Conservation (phyloP, 805 yeast species). For the Starmerella scarabaei region DNA sequence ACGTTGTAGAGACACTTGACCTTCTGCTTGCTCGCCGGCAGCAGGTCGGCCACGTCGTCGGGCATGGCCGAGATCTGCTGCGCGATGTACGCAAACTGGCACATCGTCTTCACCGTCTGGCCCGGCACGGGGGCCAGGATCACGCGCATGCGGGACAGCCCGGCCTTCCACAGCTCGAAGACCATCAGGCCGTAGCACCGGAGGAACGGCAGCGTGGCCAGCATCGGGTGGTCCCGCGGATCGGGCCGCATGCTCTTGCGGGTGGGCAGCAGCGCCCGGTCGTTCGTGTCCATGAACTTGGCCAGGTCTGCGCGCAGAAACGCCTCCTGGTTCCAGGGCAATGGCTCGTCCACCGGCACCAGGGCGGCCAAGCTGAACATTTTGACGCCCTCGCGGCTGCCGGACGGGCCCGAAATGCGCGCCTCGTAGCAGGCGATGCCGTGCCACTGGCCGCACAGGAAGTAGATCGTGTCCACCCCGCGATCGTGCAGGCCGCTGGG, state of each 20-base stretch:
- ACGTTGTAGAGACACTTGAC: slow-evolving; percentile 38
- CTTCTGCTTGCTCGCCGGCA: slow-evolving; percentile 22
- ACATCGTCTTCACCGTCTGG: slow-evolving; percentile 14
- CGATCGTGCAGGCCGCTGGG: slow-evolving; percentile 57
- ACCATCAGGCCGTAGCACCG: slow-evolving; percentile 49
- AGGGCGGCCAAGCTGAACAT: slow-evolving; percentile 20
- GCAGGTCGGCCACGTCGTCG: slow-evolving; percentile 33
- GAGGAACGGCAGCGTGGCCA: slow-evolving; percentile 32
- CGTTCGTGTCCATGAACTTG: slow-evolving; percentile 12
- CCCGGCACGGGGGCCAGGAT: slow-evolving; percentile 27
- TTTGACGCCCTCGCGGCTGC: slow-evolving; percentile 8
- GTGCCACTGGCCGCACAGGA: slow-evolving; percentile 25
- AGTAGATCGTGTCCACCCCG: slow-evolving; percentile 40
- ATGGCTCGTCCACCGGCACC: slow-evolving; percentile 7
- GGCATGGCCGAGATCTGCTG: slow-evolving; percentile 55
- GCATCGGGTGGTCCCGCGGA: slow-evolving; percentile 26
- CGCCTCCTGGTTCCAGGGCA: slow-evolving; percentile 21
- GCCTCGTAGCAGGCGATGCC: slow-evolving; percentile 20
- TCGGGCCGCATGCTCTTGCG: slow-evolving; percentile 5
- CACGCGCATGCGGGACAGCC: slow-evolving; percentile 45
- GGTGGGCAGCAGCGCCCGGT: slow-evolving; percentile 3
- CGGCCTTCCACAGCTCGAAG: slow-evolving; percentile 51
- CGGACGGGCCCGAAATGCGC: slow-evolving; percentile 4
- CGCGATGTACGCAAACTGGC: slow-evolving; percentile 43
- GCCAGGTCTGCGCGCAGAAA: slow-evolving; percentile 11